Conservation (phyloP, 2,329 filamentous ascomycete species). For the Cryoendolithus antarcticus region DNA sequence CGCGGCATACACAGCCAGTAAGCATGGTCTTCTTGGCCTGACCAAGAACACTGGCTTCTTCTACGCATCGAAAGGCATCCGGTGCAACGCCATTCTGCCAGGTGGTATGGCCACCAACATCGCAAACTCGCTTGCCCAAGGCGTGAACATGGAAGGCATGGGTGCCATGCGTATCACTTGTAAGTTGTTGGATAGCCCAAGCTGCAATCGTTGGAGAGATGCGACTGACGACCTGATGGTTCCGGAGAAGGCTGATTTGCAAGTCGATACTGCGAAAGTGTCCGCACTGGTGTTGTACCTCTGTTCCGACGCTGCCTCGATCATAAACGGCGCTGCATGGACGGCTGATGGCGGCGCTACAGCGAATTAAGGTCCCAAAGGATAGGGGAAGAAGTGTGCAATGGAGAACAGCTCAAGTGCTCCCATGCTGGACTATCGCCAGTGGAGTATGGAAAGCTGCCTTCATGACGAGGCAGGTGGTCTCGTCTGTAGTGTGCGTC, state of each 20-base stretch:
- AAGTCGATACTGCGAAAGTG: too few relatives aligned
- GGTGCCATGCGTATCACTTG: conserved; percentile 13
- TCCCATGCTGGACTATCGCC: too few relatives aligned
- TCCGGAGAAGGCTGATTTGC: too few relatives aligned
- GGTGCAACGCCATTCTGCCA: conserved; percentile 33
- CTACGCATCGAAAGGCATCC: conserved; percentile 44
- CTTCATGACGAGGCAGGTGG: too few relatives aligned
- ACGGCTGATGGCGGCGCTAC: conserved; percentile 18
- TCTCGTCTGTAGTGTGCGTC: too few relatives aligned
- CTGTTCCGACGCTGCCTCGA: conserved; percentile 19
- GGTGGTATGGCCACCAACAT: conserved; percentile 48
- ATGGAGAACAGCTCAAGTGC: too few relatives aligned
- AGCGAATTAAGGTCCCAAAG: conserved; percentile 7
- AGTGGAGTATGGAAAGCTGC: too few relatives aligned
- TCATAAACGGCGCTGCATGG: conserved; percentile 22
- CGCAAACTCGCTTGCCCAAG: conserved; percentile 27
- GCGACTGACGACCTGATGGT: too few relatives aligned
- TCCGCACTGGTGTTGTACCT: conserved; percentile 18
- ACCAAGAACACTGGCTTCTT: conserved; percentile 46
- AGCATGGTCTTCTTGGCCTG: conserved; percentile 42
- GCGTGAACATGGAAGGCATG: conserved; percentile 20
- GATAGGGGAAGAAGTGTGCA: too few relatives aligned
- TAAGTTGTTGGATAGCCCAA: conserved; percentile 6
- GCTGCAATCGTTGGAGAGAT: background rate
- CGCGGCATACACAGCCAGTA: conserved; percentile 40